Evolutionary conservation across 345 rosid genomes (phyloP), one percentile per base, ranked within the genome.

Genomic region (Camelina neglecta): DNA sequence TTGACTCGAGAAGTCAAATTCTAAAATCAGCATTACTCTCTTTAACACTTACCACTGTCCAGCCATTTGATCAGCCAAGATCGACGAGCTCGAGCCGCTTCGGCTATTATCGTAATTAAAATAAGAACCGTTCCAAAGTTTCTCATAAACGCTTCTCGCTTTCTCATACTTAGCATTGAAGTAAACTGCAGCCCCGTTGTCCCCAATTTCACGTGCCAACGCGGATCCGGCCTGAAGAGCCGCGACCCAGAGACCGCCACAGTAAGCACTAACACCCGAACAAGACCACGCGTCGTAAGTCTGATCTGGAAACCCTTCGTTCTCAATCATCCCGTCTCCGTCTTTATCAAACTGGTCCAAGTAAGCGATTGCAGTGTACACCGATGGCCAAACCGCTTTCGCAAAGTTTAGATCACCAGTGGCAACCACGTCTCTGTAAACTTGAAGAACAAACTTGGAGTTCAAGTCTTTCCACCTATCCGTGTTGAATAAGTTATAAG

Each of bases 281-380:
- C 76, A 87, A 55, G 88, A 71, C 97, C 93, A 91, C 0, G 90
- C 84, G 11, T 91, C 93, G 29, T 91, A 91, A 2, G 97, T 91
- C 79, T 89, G 96, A 81, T 91, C 93, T 8, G 93, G 96, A 73
- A 87, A 89, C 48, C 96, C 93, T 74, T 89, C 90, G 13, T 91
- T 91, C 84, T 91, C 93, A 6, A 91, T 87, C 93, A 91, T 87
- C 6, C 93, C 97, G 8, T 91, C 97, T 36, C 88, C 85, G 23
- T 91, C 92, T 66, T 81, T 89, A 75, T 91, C 96, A 62, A 91
- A 88, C 79, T 91, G 96, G 71, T 91, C 96, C 87, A 91, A 83
- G 76, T 78, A 91, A 54, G 90, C 93, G 33, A 91, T 82, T 7
- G 93, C 92, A 3, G 83, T 65, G 78, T 89, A 87, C 53, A 91